Conservation (phyloP, 1,284 basidiomycete genomes). For the Vanrija sp. region DNA sequence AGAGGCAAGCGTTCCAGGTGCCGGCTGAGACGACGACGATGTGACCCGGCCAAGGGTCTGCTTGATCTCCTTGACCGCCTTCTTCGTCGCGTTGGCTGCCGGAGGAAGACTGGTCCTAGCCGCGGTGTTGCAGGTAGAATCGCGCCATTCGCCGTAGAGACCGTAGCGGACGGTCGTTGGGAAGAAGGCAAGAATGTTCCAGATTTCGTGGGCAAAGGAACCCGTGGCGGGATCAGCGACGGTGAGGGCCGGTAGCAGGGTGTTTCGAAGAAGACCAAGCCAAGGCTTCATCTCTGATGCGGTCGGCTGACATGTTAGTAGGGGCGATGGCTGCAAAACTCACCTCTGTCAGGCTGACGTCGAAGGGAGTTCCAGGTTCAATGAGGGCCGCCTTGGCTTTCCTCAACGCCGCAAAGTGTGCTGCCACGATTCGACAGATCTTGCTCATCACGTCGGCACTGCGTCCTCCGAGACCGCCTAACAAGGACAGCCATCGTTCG, state of each 20-base stretch:
- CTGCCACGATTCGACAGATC: slow-evolving; percentile 58
- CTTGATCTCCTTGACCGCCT: slow-evolving; percentile 52
- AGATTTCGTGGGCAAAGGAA: slow-evolving; percentile 79
- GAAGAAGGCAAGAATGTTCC: slow-evolving; percentile 75
- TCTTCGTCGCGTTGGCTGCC: slow-evolving; percentile 39
- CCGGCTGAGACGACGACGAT: slow-evolving; percentile 15
- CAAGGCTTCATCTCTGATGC: slow-evolving; percentile 54
- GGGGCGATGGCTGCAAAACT: background rate
- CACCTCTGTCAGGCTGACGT: too few relatives aligned
- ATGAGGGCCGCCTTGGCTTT: slow-evolving; percentile 20
- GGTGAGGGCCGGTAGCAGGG: slow-evolving; percentile 81
- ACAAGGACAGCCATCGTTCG: slow-evolving; percentile 67
- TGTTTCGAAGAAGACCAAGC: slow-evolving; percentile 73
- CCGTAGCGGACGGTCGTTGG: slow-evolving; percentile 76
- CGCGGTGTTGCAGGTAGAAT: slow-evolving; percentile 53
- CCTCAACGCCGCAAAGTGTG: slow-evolving; percentile 44
- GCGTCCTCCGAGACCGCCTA: slow-evolving; percentile 70
- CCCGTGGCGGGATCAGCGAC: slow-evolving; percentile 74
- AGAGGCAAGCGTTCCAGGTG: slow-evolving; percentile 10
- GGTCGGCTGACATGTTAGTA: background rate
- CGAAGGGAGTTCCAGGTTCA: too few relatives aligned
- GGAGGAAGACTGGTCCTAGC: slow-evolving; percentile 29
- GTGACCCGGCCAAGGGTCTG: slow-evolving; percentile 50
- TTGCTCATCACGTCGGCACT: slow-evolving; percentile 63
- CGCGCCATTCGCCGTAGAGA: slow-evolving; percentile 94